phyloP scores from a whole-genome alignment of 495 filamentous ascomycete species.

The Lophium mytilinum region DNA sequence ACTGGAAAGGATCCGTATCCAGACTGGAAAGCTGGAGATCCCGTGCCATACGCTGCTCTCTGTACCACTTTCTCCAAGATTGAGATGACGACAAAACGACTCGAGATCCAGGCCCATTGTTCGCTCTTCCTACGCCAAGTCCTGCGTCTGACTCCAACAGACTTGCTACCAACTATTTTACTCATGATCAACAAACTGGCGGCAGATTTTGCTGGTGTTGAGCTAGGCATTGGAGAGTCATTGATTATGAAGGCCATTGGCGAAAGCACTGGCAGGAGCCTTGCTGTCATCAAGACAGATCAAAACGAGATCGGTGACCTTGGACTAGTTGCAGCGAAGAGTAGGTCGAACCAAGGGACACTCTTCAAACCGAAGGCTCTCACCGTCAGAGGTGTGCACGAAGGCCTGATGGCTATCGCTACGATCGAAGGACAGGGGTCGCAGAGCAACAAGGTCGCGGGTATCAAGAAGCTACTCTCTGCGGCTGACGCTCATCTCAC shows the following conservation, averaged over 20 bases:
- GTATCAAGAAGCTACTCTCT: slow-evolving; percentile 89
- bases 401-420: slow-evolving; percentile 82
- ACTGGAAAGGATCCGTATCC: slow-evolving; percentile 74
- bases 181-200: slow-evolving; percentile 98
- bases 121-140: slow-evolving; percentile 89
- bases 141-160: slow-evolving; percentile 77
- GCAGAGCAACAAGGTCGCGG: slow-evolving; percentile 82
- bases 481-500: slow-evolving; percentile 65
- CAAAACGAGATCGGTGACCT: slow-evolving; percentile 95
- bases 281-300: slow-evolving; percentile 81
- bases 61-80: slow-evolving; percentile 91
- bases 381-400: slow-evolving; percentile 77
- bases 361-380: slow-evolving; percentile 96
- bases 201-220: slow-evolving; percentile 91
- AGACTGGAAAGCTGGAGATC: slow-evolving; percentile 82
- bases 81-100: slow-evolving; percentile 84
- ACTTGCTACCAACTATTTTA: slow-evolving; percentile 77
- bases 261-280: slow-evolving; percentile 81
- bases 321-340: slow-evolving; percentile 90
- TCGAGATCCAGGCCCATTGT: slow-evolving; percentile 80
- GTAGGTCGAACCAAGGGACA: slow-evolving; percentile 83
- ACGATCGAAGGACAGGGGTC: slow-evolving; percentile 78
- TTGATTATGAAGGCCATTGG: slow-evolving; percentile 98
- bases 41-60: slow-evolving; percentile 89
- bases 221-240: slow-evolving; percentile 93